Conservation (phyloP, 129 eudicot genomes). For the Chrysanthemum lavandulifolium region DNA sequence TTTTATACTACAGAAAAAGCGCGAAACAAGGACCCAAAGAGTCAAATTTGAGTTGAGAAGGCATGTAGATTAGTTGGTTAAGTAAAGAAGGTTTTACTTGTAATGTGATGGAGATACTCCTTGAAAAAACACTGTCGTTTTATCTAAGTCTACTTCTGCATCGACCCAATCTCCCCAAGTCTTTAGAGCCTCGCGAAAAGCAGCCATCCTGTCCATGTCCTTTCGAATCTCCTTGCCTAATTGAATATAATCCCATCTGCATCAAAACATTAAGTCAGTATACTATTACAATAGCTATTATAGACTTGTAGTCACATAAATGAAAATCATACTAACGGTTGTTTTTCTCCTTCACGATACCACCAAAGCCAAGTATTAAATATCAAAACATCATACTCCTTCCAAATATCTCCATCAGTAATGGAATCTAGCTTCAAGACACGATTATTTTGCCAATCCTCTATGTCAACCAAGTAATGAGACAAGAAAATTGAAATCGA, state of each 20-base stretch:
- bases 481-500: constrained; percentile 43
- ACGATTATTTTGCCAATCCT: constrained; percentile 35
- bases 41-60: not conserved
- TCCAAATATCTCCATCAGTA: constrained; percentile 53
- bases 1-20: too few species aligned
- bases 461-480: constrained; percentile 56
- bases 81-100: constrained; percentile 43
- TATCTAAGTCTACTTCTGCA: constrained; percentile 32
- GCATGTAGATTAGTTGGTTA: not conserved
- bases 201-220: constrained; percentile 73
- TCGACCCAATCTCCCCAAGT: constrained; percentile 82
- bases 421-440: constrained; percentile 64
- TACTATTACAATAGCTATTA: not conserved
- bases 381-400: constrained; percentile 52
- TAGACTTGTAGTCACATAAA: not conserved
- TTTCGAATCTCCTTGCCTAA: constrained; percentile 26
- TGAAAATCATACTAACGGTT: constrained; percentile 44
- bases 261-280: not conserved
- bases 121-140: constrained; percentile 61
- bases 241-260: constrained; percentile 71
- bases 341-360: constrained; percentile 51
- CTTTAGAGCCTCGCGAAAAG: constrained; percentile 42
- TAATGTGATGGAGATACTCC: constrained; percentile 73
- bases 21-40: too few species aligned
- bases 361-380: constrained; percentile 93